Evolutionary conservation across 352 stramenopile genomes (phyloP).

Genomic region (Pythium scleroteichum): DNA sequence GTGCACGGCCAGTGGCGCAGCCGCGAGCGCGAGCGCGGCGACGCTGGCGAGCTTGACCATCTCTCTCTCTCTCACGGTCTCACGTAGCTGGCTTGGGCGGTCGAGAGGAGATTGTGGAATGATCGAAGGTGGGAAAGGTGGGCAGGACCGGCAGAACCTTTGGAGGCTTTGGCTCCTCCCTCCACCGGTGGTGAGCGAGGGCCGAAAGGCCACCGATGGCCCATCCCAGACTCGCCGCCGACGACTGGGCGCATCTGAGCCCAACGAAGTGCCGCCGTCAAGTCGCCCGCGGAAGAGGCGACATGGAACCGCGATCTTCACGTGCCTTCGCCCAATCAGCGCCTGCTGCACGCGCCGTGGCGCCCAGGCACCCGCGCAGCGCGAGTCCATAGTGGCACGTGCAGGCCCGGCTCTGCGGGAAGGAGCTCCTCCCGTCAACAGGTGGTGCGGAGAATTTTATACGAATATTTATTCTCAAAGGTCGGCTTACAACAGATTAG

Average conservation of each 20-base stretch:
- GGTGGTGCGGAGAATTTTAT: background rate
- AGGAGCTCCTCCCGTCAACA: background rate
- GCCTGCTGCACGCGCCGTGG: slow-evolving; percentile 4
- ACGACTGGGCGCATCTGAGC: slow-evolving; percentile 12
- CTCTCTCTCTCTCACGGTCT: slow-evolving; percentile 16
- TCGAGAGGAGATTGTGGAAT: slow-evolving; percentile 25
- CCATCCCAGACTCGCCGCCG: slow-evolving; percentile 6
- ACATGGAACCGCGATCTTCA: slow-evolving; percentile 13
- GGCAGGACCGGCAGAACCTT: slow-evolving; percentile 56
- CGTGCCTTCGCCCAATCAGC: slow-evolving; percentile 19
- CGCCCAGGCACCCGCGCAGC: slow-evolving; percentile 9
- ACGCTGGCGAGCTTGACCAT: slow-evolving; percentile 14
- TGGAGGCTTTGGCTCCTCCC: slow-evolving; percentile 23
- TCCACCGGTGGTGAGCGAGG: slow-evolving; percentile 12
- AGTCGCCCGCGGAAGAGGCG: background rate
- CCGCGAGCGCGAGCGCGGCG: slow-evolving; percentile 17
- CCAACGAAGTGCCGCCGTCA: slow-evolving; percentile 3
- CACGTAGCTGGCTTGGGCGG: slow-evolving; percentile 19
- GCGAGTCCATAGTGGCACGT: background rate
- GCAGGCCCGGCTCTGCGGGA: slow-evolving; percentile 1
- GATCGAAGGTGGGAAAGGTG: background rate
- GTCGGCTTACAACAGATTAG: background rate
- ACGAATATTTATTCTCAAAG: slow-evolving; percentile 5
- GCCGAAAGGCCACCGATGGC: background rate
- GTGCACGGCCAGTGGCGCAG: slow-evolving; percentile 3